Percentiles rank a stretch among this genome's conserved stretches.
Conservation (phyloP, 352 stramenopile genomes). For the Pythium brassicae region DNA sequence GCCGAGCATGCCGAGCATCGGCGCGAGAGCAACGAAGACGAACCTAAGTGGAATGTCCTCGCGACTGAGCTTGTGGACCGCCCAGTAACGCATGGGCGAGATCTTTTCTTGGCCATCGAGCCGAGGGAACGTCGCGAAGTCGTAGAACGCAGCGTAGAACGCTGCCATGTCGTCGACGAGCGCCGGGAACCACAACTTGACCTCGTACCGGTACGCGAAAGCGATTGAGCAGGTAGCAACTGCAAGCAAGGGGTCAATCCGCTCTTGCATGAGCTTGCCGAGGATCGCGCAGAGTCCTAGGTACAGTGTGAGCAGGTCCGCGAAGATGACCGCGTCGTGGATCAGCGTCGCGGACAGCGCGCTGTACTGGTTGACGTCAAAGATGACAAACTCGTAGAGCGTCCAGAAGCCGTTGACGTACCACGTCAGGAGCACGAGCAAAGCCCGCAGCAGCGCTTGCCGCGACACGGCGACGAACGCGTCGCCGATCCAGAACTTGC, state of each 20-base stretch:
- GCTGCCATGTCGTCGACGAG: not conserved
- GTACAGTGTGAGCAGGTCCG: conserved; percentile 16
- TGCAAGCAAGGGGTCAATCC: conserved; percentile 6
- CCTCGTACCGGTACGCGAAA: conserved; percentile 6
- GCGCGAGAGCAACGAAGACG: not conserved
- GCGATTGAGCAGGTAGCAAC: conserved; percentile 1
- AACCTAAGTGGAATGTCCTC: conserved; percentile 1
- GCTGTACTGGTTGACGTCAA: conserved; percentile 22
- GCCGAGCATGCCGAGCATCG: not conserved
- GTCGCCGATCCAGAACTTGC: conserved; percentile 39
- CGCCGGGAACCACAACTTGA: not conserved
- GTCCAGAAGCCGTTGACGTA: conserved; percentile 41
- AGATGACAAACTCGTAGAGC: conserved; percentile 37
- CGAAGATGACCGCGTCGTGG: conserved; percentile 9
- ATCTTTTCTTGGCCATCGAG: not conserved
- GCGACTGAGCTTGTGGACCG: conserved; percentile 1
- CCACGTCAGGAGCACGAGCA: conserved; percentile 36
- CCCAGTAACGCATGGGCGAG: conserved; percentile 23
- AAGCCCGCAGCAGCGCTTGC: conserved; percentile 21
- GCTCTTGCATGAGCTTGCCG: conserved; percentile 6
- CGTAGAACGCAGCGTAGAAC: conserved; percentile 6
- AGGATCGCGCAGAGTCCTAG: conserved; percentile 6
- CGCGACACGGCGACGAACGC: conserved; percentile 30
- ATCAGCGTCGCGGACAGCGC: not conserved
- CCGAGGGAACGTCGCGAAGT: not conserved